Evolutionary conservation across 345 rosid species (phyloP), one percentile per base, ranked within the genome.

Genomic region (Erodium maritimum): DNA sequence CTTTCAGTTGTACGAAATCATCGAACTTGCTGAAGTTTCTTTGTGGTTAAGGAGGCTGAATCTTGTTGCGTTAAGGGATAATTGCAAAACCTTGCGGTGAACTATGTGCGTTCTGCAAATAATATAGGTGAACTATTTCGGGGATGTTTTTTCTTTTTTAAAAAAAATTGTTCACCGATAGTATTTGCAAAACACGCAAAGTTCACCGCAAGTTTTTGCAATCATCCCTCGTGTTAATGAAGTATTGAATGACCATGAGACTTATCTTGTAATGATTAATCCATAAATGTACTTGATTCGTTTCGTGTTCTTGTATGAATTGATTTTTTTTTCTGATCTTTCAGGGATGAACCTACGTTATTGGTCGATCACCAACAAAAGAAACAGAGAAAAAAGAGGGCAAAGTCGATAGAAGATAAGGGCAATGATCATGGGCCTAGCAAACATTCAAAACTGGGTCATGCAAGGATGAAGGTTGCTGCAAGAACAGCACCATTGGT

Each of bases 401-500:
- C 21, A 17, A 63, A 63, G 45, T 61, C 65, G 53, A 34, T 58
- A 21, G 68, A 42, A 21, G 72, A 72, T 56, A 71, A 51, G 16
- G 62, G 37, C 52, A 63, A 63, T 55, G 63, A 61, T 57, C 23
- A 18, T 42, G 17, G 48, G 42, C 64, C 46, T 10, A 63, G 45
- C 54, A 69, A 75, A 58, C 64, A 63, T 54, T 60, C 66, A 21
- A 75, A 62, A 62, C 14, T 65, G 62, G 76, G 68, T 52, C 66
- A 61, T 45, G 66, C 66, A 17, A 72, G 61, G 56, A 48, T 48
- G 23, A 69, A 58, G 14, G 54, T 52, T 63, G 63, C 56, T 22
- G 57, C 67, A 53, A 62, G 20, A 20, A 68, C 50, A 48, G 23
- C 56, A 19, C 25, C 29, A 19, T 46, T 54, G 24, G 54, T 46